phyloP scores from a whole-genome alignment of 441 rosid species.

The Omphalea diandra region DNA sequence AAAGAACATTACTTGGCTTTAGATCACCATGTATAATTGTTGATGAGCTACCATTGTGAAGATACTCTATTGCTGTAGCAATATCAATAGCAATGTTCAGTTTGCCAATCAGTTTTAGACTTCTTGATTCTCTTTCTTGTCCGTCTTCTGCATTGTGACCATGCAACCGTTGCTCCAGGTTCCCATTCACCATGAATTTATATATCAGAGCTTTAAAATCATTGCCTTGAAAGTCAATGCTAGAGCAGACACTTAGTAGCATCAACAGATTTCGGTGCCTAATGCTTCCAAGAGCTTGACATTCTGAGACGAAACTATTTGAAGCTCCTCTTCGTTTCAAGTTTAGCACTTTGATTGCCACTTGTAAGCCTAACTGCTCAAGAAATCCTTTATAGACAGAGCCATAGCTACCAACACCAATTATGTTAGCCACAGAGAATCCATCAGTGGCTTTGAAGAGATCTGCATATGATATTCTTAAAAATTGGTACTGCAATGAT shows the following conservation, averaged over 20 bases:
- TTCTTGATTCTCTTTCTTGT: background rate
- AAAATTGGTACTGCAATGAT: background rate
- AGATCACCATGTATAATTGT: constrained; percentile 14
- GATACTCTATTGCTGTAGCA: background rate
- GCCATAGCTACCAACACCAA: constrained; percentile 2
- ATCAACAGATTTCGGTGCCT: constrained; percentile 1
- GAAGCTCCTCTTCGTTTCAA: constrained; percentile 5
- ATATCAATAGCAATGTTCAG: background rate
- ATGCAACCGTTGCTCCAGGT: constrained; percentile 2
- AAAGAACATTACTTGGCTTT: constrained; percentile 5
- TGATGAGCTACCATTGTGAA: background rate
- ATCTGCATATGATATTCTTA: background rate
- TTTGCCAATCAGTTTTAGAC: background rate
- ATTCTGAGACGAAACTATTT: background rate
- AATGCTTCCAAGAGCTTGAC: background rate
- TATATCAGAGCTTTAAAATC: constrained; percentile 10
- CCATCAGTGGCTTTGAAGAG: constrained; percentile 6
- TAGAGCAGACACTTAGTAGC: background rate
- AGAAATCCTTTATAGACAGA: background rate
- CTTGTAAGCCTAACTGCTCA: background rate
- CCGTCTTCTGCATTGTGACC: background rate
- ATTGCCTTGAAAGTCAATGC: constrained; percentile 1
- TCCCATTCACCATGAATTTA: constrained; percentile 16
- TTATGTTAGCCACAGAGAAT: background rate
- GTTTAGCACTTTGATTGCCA: constrained; percentile 7